Evolutionary conservation across 2,329 filamentous ascomycete genomes (phyloP), one percentile per base, ranked within the genome.

Genomic region (Penicillium sclerotiorum): DNA sequence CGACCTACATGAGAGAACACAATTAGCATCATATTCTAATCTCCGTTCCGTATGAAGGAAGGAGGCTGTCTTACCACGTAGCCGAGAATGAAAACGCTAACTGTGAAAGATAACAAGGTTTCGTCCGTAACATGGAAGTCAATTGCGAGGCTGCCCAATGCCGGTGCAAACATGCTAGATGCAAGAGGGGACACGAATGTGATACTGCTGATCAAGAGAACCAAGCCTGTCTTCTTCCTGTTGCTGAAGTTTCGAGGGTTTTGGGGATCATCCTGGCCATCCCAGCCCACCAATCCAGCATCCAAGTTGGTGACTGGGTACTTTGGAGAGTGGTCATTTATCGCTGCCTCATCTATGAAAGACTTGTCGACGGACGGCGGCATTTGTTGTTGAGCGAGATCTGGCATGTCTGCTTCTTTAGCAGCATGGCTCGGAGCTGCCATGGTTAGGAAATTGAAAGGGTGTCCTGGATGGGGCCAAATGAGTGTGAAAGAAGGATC

Each of bases 251-350:
- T 85, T 58, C 83, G 73, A 2, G 83, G 83, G 67, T 82, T 81
- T 2, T 70, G 67, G 0, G 80, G 80, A 61, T 86, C 83, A 45
- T 80, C 75, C 59, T 82, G 79, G 30, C 73, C 66, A 5, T 85
- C 81, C 83, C 83, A 85, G 23, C 81, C 83, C 13, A 85, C 78
- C 49, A 85, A 61, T 13, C 77, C 78, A 1, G 67, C 68, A 44
- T 73, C 73, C 15, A 85, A 76, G 55, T 85, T 74, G 15, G 74
- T 77, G 21, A 37, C 41, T 3, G 37, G 50, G n/a, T 28, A 47
- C 12, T 15, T 27, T 25, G n/a, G n/a, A n/a, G n/a, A n/a, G n/a
- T n/a, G n/a, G n/a, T n/a, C n/a, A n/a, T n/a, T n/a, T n/a, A n/a
- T n/a, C n/a, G n/a, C n/a, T n/a, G n/a, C n/a, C n/a, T n/a, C n/a